Conservation (phyloP, 2,329 filamentous ascomycete genomes). For the Trichophyton equinum region DNA sequence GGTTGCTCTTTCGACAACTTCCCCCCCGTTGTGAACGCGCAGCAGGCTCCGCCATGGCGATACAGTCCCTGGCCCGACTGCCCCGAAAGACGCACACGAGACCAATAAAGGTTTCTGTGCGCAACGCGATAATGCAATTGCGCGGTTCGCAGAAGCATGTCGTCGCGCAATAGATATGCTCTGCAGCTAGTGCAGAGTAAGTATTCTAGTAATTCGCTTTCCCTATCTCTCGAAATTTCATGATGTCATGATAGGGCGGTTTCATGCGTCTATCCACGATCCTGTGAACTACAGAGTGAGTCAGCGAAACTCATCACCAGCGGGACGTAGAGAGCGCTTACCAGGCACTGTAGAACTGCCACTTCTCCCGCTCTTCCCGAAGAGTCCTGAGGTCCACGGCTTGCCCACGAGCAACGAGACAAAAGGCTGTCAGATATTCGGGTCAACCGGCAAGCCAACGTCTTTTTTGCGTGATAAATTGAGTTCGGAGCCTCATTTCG, state of each 20-base stretch:
- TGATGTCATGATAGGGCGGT: background rate
- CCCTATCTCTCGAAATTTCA: background rate
- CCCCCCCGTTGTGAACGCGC: constrained; percentile 21
- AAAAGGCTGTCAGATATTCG: background rate
- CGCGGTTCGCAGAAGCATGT: constrained; percentile 23
- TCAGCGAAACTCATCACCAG: background rate
- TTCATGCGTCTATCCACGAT: background rate
- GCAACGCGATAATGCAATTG: constrained; percentile 25
- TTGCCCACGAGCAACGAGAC: background rate
- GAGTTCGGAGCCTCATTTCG: background rate
- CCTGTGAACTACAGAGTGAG: too few relatives aligned
- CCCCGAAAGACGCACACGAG: constrained; percentile 16
- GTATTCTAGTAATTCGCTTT: background rate
- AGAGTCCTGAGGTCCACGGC: background rate
- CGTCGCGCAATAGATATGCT: background rate
- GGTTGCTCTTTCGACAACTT: constrained; percentile 17
- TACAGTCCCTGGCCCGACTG: constrained; percentile 17
- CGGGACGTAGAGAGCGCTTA: background rate
- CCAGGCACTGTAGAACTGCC: background rate
- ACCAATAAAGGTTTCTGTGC: constrained; percentile 16
- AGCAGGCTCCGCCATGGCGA: constrained; percentile 16
- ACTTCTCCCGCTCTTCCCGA: background rate
- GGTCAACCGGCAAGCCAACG: background rate
- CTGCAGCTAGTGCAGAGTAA: background rate
- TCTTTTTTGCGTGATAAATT: background rate